Evolutionary conservation across 116 monocot species (phyloP).

Genomic region (Trichopus zeylanicus): DNA sequence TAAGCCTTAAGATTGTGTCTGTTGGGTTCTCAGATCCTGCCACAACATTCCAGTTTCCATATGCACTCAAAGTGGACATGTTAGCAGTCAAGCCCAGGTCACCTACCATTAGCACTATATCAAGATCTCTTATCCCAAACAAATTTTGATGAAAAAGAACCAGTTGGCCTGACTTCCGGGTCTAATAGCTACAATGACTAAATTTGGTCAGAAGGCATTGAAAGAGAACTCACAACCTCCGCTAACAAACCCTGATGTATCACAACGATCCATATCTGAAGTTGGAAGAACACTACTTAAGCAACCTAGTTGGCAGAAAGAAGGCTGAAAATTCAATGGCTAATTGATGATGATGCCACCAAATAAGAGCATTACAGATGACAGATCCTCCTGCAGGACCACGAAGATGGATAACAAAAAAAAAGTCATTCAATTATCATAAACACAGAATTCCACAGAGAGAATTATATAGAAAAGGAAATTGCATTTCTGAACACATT

Average conservation of each 20-base stretch:
- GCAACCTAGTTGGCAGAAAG: neutral
- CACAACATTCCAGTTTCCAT: constrained; percentile 6
- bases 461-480: neutral
- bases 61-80: constrained; percentile 7
- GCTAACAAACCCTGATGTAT: constrained; percentile 88
- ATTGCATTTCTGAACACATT: too few relatives aligned
- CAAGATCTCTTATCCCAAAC: constrained; percentile 11
- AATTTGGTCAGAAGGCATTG: neutral
- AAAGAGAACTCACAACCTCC: constrained; percentile 33
- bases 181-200: constrained; percentile 13
- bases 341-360: neutral
- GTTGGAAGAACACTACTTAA: neutral
- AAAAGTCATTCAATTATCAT: neutral
- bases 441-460: neutral
- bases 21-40: constrained; percentile 9
- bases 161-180: constrained; percentile 44
- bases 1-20: constrained; percentile 28
- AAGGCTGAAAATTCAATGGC: neutral
- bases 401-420: neutral
- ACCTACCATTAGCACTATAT: neutral
- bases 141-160: constrained; percentile 23
- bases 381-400: neutral
- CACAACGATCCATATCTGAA: constrained; percentile 61
- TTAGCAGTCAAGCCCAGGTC: constrained; percentile 11
- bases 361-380: neutral